phyloP scores from a whole-genome alignment of 2,329 filamentous ascomycete species.

The Colletotrichum karsti region DNA sequence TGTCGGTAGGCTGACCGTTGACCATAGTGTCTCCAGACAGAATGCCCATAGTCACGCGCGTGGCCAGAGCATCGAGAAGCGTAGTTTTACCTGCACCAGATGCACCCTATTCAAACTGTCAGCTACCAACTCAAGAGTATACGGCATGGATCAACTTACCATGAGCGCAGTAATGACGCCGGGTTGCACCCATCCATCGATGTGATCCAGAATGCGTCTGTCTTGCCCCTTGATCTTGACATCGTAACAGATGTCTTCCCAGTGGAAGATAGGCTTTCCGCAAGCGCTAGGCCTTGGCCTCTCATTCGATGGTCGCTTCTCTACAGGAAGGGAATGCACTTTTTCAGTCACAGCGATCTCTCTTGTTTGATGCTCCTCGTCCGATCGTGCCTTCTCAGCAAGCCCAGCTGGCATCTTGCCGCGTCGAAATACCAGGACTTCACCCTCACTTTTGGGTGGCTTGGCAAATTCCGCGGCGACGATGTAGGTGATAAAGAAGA shows the following conservation, averaged over 20 bases:
- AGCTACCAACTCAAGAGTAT: neutral
- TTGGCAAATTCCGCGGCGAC: slow-evolving; percentile 71
- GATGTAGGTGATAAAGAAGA: slow-evolving; percentile 70
- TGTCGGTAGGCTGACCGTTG: slow-evolving; percentile 70
- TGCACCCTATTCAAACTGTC: slow-evolving; percentile 59
- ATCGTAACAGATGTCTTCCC: slow-evolving; percentile 72
- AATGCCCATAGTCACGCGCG: slow-evolving; percentile 77
- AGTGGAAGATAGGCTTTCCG: slow-evolving; percentile 64
- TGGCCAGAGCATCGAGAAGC: slow-evolving; percentile 76
- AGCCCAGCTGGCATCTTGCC: slow-evolving; percentile 58
- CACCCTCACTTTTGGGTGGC: slow-evolving; percentile 76
- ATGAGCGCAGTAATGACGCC: slow-evolving; percentile 78
- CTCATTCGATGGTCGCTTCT: neutral
- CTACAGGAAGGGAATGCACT: neutral
- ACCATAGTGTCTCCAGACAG: slow-evolving; percentile 77
- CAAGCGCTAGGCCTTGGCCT: slow-evolving; percentile 20
- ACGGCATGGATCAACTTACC: slow-evolving; percentile 49
- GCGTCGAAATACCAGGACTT: slow-evolving; percentile 70
- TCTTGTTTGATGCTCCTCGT: slow-evolving; percentile 14
- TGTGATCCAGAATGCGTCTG: slow-evolving; percentile 73
- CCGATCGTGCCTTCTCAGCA: neutral
- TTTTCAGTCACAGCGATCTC: neutral
- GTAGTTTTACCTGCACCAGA: slow-evolving; percentile 82
- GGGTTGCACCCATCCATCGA: slow-evolving; percentile 82
- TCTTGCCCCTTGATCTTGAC: slow-evolving; percentile 71